Evolutionary conservation across 2,329 filamentous ascomycete species (phyloP).

Genomic region (Cordyceps cicadae): DNA sequence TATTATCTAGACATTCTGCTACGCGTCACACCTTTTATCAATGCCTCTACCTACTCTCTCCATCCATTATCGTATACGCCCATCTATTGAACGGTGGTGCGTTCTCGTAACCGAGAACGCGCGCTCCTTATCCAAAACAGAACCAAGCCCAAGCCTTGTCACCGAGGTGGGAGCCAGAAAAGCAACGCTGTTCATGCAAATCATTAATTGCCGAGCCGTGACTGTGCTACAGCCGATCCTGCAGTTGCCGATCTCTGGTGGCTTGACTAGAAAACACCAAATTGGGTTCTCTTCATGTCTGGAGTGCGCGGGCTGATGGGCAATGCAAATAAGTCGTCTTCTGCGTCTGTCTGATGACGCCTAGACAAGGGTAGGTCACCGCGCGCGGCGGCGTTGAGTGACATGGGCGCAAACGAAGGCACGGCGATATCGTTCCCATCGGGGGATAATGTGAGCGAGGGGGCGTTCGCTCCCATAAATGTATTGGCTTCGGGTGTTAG

Average conservation of each 20-base stretch:
- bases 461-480: slow-evolving; percentile 25
- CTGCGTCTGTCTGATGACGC: slow-evolving; percentile 25
- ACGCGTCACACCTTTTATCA: not conserved
- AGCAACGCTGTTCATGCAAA: not conserved
- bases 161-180: not conserved
- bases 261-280: slow-evolving; percentile 40
- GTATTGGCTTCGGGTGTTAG: slow-evolving; percentile 24
- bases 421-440: slow-evolving; percentile 26
- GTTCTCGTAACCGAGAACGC: not conserved
- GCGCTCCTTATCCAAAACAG: not conserved
- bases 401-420: slow-evolving; percentile 28
- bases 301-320: slow-evolving; percentile 80
- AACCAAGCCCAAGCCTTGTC: not conserved
- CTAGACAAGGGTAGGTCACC: slow-evolving; percentile 17
- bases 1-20: not conserved
- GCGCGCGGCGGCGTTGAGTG: slow-evolving; percentile 26
- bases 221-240: not conserved
- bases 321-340: slow-evolving; percentile 80
- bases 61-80: not conserved
- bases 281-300: slow-evolving; percentile 78
- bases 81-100: not conserved
- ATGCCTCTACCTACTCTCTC: not conserved
- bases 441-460: slow-evolving; percentile 25
- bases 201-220: not conserved
- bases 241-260: not conserved